phyloP scores from a whole-genome alignment of 805 yeast species.

The Peterozyma xylosa region DNA sequence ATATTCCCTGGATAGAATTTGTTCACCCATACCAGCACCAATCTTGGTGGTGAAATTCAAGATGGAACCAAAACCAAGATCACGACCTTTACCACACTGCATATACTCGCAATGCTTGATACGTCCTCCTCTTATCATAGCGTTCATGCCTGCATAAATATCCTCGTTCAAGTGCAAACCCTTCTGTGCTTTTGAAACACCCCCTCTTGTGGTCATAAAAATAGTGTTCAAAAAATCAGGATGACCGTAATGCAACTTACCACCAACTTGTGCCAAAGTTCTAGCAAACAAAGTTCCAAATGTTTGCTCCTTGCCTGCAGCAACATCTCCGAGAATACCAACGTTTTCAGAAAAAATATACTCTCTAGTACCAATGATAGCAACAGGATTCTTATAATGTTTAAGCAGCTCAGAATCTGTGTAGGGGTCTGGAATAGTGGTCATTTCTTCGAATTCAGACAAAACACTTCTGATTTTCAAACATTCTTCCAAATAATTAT shows the following conservation, averaged over 20 bases:
- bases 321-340: slow-evolving; percentile 78
- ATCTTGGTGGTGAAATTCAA: slow-evolving; percentile 77
- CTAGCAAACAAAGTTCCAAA: slow-evolving; percentile 81
- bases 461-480: slow-evolving; percentile 67
- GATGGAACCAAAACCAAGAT: slow-evolving; percentile 77
- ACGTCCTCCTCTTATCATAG: slow-evolving; percentile 71
- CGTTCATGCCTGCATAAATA: slow-evolving; percentile 82
- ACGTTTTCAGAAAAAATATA: slow-evolving; percentile 77
- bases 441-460: slow-evolving; percentile 65
- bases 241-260: slow-evolving; percentile 81
- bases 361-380: slow-evolving; percentile 79
- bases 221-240: slow-evolving; percentile 74
- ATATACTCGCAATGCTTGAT: slow-evolving; percentile 78
- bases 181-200: slow-evolving; percentile 79
- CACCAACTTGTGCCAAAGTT: slow-evolving; percentile 75
- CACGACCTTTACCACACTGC: slow-evolving; percentile 86
- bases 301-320: slow-evolving; percentile 85
- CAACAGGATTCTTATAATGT: slow-evolving; percentile 48
- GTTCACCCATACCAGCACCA: slow-evolving; percentile 91
- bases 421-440: slow-evolving; percentile 19
- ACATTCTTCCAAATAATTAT: slow-evolving; percentile 76
- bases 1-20: slow-evolving; percentile 75
- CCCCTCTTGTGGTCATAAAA: slow-evolving; percentile 81
- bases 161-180: slow-evolving; percentile 82
- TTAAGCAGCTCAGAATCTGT: slow-evolving; percentile 19